These are phyloP conservation scores for Chionographis japonica DNA, from an alignment of 106 monocot genomes.

Conservation along the genomic window DNA sequence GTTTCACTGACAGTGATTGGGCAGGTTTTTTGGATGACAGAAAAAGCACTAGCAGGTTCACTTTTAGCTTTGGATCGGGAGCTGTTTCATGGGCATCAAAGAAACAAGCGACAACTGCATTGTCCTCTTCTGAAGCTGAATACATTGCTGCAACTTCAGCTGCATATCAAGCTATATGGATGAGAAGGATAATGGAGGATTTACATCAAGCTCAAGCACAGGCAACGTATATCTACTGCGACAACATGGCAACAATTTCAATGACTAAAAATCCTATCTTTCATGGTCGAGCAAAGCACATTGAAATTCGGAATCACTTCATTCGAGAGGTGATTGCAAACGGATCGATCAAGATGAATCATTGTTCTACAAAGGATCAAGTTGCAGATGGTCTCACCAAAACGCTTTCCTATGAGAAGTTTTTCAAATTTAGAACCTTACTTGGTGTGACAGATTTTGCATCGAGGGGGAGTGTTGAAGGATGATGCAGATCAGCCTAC, in stretches of 20 bases:
- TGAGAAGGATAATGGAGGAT: slow-evolving; percentile 18
- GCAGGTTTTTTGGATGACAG: slow-evolving; percentile 5
- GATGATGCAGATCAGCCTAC: too few species aligned
- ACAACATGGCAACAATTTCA: slow-evolving; percentile 16
- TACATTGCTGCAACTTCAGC: slow-evolving; percentile 5
- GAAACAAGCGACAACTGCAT: slow-evolving; percentile 9
- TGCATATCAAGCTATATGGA: slow-evolving; percentile 21
- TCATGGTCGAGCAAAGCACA: slow-evolving; percentile 3
- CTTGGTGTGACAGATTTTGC: not conserved
- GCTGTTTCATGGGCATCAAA: slow-evolving; percentile 24
- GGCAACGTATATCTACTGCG: not conserved
- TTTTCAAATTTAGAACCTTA: not conserved
- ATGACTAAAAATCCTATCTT: slow-evolving; percentile 4
- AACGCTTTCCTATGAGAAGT: not conserved
- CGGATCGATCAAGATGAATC: not conserved
- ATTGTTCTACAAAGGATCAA: slow-evolving; percentile 4
- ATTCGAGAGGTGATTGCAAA: not conserved
- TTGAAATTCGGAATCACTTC: slow-evolving; percentile 3
- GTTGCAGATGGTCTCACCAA: slow-evolving; percentile 2
- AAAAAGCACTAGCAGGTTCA: slow-evolving; percentile 1
- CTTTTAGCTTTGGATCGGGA: slow-evolving; percentile 5
- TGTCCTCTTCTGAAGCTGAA: slow-evolving; percentile 22
- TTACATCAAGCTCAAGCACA: not conserved
- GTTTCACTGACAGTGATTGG: slow-evolving; percentile 25
- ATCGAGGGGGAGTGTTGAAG: not conserved